A percentile compares a stretch with the other conserved stretches of the same genome.
phyloP scores from a whole-genome alignment of 345 rosid species.

The Aethionema arabicum region DNA sequence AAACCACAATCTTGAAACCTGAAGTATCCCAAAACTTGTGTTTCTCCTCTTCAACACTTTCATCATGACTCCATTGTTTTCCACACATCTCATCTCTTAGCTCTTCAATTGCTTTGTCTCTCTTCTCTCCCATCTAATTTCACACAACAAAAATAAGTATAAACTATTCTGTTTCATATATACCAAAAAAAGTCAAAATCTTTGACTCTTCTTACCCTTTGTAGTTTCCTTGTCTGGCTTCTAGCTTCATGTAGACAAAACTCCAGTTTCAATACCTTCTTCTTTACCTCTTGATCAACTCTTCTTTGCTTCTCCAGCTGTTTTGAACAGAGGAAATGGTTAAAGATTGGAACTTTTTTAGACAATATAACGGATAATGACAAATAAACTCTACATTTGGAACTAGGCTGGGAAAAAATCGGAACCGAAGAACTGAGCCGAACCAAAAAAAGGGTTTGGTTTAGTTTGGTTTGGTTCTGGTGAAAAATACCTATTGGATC shows the following conservation, averaged over 20 bases:
- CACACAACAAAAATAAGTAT: slow-evolving; percentile 2
- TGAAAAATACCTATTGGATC: too few species aligned
- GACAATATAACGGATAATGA: not conserved
- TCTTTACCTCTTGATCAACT: slow-evolving; percentile 75
- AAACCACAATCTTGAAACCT: slow-evolving; percentile 73
- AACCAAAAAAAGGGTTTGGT: too few species aligned
- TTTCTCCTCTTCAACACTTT: slow-evolving; percentile 38
- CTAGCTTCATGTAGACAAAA: slow-evolving; percentile 82
- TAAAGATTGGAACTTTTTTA: not conserved
- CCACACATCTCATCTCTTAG: slow-evolving; percentile 60
- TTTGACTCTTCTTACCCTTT: slow-evolving; percentile 49
- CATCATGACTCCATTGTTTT: slow-evolving; percentile 40
- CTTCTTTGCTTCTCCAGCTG: slow-evolving; percentile 79
- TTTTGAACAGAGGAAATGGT: slow-evolving; percentile 16
- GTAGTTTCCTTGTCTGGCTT: slow-evolving; percentile 68
- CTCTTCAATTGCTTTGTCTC: slow-evolving; percentile 78
- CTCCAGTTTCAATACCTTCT: slow-evolving; percentile 72
- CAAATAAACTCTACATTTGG: too few species aligned
- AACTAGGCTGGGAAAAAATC: too few species aligned
- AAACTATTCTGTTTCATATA: slow-evolving; percentile 8
- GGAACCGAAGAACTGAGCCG: too few species aligned
- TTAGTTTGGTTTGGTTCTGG: too few species aligned
- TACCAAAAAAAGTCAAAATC: slow-evolving; percentile 9
- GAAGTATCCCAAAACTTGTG: slow-evolving; percentile 81
- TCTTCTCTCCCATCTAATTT: slow-evolving; percentile 70